Evolutionary conservation across 2,329 filamentous ascomycete species (phyloP), one percentile per base, ranked within the genome.

Genomic region (Scedosporium minutisporum): DNA sequence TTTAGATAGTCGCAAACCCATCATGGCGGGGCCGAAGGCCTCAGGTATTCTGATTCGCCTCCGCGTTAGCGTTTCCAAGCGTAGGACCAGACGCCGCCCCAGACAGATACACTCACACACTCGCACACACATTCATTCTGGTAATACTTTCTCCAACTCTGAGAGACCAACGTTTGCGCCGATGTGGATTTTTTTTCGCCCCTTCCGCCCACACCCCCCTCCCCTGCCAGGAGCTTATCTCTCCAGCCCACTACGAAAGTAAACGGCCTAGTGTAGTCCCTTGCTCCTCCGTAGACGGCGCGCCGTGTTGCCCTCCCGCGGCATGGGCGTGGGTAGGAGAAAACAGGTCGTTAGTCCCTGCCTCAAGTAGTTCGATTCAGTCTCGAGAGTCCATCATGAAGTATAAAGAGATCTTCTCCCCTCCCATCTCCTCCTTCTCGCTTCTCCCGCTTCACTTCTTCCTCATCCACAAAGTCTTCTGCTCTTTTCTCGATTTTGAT

Each of bases 401-500:
- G n/a, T 58, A 58, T 58, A 58, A 58, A 58, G 55, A 58, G 55
- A 58, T n/a, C n/a, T 10, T 7, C 16, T n/a, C 33, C 33, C 55
- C 55, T 41, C 55, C 53, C 53, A 23, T n/a, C 53, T 27, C 18
- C 14, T 27, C 21, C 55, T 23, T 29, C 21, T 58, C 23, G 12
- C 25, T 6, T 58, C 27, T 10, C 21, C 55, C 33, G 27, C 55
- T 58, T 41, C 29, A 38, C 33, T 23, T 23, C 27, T 25, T 41
- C 27, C 55, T 58, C 25, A 38, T 33, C 27, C 27, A 16, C 55
- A 58, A 58, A 23, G 14, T 57, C 53, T 58, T 38, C 33, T 38
- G 33, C 33, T 12, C 10, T 38, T 33, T 33, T 33, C 29, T 33
- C 29, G 14, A 48, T 18, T 57, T 58, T 58, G 55, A 58, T 58